Conservation (phyloP, 768 basidiomycete species). For the Daedaleopsis sinensis region DNA sequence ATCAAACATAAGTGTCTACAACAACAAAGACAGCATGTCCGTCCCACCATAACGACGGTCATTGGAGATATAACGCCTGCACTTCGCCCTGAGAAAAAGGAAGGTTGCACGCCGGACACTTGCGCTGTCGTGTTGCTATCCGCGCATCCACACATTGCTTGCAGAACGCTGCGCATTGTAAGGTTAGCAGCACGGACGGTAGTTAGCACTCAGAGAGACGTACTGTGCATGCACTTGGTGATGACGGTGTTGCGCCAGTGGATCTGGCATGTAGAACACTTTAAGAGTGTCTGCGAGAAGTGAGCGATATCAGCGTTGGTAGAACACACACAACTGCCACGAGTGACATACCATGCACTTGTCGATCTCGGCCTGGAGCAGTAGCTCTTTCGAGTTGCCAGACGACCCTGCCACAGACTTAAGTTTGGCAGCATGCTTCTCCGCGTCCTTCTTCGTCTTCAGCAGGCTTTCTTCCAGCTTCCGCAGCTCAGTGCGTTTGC, state of each 20-base stretch:
- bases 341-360: slow-evolving; percentile 53
- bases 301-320: background rate
- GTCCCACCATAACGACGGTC: slow-evolving; percentile 10
- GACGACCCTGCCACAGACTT: slow-evolving; percentile 39
- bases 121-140: slow-evolving; percentile 86
- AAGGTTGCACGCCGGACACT: slow-evolving; percentile 88
- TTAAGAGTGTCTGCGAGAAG: slow-evolving; percentile 66
- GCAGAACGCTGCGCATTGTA: slow-evolving; percentile 69
- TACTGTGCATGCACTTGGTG: slow-evolving; percentile 92
- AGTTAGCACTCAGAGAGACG: slow-evolving; percentile 35
- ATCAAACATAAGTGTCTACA: slow-evolving; percentile 2
- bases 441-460: slow-evolving; percentile 52
- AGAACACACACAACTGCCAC: background rate
- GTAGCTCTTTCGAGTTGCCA: slow-evolving; percentile 35
- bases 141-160: slow-evolving; percentile 85
- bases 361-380: slow-evolving; percentile 52
- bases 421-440: slow-evolving; percentile 49
- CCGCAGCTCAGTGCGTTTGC: slow-evolving; percentile 41
- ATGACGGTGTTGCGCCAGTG: slow-evolving; percentile 80
- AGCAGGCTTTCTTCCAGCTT: slow-evolving; percentile 51
- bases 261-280: slow-evolving; percentile 86
- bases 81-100: slow-evolving; percentile 86
- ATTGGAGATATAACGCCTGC: slow-evolving; percentile 64
- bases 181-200: background rate
- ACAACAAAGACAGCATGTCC: background rate